These are phyloP conservation scores for Aeschynomene evenia DNA, from an alignment of 306 rosid genomes.

Conservation along the genomic window DNA sequence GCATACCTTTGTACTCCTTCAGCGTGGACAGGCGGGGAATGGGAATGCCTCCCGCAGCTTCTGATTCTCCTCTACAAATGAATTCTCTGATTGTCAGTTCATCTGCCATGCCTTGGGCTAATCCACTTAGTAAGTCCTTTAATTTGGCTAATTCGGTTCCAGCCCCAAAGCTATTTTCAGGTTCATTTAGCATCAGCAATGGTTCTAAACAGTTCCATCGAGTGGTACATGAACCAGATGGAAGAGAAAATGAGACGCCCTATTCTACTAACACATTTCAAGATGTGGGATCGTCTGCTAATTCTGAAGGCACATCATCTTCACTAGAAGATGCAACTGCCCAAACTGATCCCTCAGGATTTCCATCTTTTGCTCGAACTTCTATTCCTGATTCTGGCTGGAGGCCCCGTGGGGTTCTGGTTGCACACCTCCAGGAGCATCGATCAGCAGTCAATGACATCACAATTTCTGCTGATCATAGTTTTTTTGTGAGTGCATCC, in stretches of 20 bases:
- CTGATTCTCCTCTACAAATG: conserved; percentile 76
- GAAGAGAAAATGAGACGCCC: conserved; percentile 72
- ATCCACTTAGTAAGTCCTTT: conserved; percentile 78
- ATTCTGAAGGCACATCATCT: conserved; percentile 54
- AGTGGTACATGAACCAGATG: conserved; percentile 98
- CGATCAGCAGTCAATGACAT: conserved; percentile 86
- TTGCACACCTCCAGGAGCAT: conserved; percentile 98
- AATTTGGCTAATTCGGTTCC: conserved; percentile 90
- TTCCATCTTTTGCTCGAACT: conserved; percentile 63
- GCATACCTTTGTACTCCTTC: conserved; percentile 94
- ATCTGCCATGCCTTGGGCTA: conserved; percentile 92
- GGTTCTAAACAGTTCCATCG: conserved; percentile 94
- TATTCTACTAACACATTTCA: conserved; percentile 60
- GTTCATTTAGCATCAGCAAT: conserved; percentile 68
- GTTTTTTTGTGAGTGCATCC: conserved; percentile 89
- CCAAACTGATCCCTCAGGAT: conserved; percentile 61
- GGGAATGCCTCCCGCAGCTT: conserved; percentile 69
- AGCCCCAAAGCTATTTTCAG: conserved; percentile 87
- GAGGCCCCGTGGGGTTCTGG: conserved; percentile 95
- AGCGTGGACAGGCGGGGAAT: conserved; percentile 72
- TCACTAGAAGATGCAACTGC: conserved; percentile 58
- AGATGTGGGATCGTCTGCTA: conserved; percentile 60
- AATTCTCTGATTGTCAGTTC: conserved; percentile 79
- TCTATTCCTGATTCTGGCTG: conserved; percentile 87
- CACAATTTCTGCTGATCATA: conserved; percentile 87